Evolutionary conservation across 2,329 filamentous ascomycete genomes (phyloP), one percentile per base, ranked within the genome.

Genomic region (Whalleya microplaca): DNA sequence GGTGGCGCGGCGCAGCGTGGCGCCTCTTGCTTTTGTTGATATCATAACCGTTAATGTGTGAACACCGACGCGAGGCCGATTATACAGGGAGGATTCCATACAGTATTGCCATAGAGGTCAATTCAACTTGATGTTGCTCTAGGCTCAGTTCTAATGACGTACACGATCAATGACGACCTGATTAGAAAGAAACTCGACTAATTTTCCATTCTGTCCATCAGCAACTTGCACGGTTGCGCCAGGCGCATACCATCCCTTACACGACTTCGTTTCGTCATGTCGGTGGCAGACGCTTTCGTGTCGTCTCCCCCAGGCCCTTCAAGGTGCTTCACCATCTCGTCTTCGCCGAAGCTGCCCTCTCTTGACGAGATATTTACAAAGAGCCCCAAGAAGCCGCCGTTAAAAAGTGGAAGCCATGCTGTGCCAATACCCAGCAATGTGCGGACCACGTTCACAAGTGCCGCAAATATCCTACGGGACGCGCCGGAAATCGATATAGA

Each of bases 271-370:
- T 50, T 55, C 48, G 65, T 49, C 44, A 74, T 75, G 72, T 68
- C 73, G 61, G 63, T 72, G 53, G 58, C 69, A 53, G 65, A 73
- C 54, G 41, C 63, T 41, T 59, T 68, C 42, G 47, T 65, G 58
- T 71, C 72, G 6, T 73, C 73, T 16, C 71, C 71, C 10, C 53
- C 64, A 2, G 51, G 64, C 14, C 58, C 63, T 19, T 53, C 58
- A 41, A 52, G 51, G 3, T 48, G 63, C 40, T 63, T 71, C 27
- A 54, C 70, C 27, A 55, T 73, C 29, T 67, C 71, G 8, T 82
- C 82, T 0, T 84, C 83, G 3, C 82, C 83, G n/a, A 76, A 75
- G n/a, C 69, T 86, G 0, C 84, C 84, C 2, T 77, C 82, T 0
- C 69, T 85, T 0, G 73, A 75, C 40, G 77, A 84, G 2, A 67